Evolutionary conservation across 2,329 filamentous ascomycete genomes (phyloP).

Genomic region (Pyrenophora graminea): DNA sequence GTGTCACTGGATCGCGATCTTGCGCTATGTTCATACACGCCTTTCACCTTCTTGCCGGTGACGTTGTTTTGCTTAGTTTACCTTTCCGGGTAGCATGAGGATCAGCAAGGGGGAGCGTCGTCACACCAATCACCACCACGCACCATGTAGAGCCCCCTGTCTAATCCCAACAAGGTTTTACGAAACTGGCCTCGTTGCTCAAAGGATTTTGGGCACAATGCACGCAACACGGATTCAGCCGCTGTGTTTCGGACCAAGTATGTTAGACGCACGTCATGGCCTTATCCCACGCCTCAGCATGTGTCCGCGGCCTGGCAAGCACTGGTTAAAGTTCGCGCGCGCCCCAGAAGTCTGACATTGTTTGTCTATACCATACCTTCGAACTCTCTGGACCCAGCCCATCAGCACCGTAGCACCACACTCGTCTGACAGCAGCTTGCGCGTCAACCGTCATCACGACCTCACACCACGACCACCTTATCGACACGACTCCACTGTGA

Average conservation of each 20-base stretch:
- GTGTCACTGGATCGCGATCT: constrained; percentile 29
- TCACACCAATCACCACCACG: constrained; percentile 27
- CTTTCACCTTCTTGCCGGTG: constrained; percentile 23
- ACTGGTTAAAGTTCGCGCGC: constrained; percentile 17
- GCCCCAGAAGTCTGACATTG: background rate
- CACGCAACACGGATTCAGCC: constrained; percentile 24
- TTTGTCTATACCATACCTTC: background rate
- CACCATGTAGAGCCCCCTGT: constrained; percentile 1
- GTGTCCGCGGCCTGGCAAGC: constrained; percentile 11
- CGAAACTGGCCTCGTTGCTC: constrained; percentile 12
- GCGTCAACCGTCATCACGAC: constrained; percentile 11
- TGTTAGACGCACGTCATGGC: constrained; percentile 33
- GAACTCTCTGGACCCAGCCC: background rate
- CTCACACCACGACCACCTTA: constrained; percentile 18
- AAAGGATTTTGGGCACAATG: constrained; percentile 11
- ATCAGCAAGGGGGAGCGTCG: constrained; percentile 20
- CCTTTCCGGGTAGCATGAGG: constrained; percentile 13
- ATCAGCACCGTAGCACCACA: constrained; percentile 1
- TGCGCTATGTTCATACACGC: constrained; percentile 7
- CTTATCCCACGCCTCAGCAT: constrained; percentile 21
- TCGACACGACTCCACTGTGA: constrained; percentile 16
- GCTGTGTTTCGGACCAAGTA: constrained; percentile 11
- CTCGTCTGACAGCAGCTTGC: constrained; percentile 15
- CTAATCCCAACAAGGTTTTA: constrained; percentile 16
- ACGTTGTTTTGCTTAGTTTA: constrained; percentile 34